Evolutionary conservation across 1,284 basidiomycete genomes (phyloP).

Genomic region (Xerocomus minutiporus): DNA sequence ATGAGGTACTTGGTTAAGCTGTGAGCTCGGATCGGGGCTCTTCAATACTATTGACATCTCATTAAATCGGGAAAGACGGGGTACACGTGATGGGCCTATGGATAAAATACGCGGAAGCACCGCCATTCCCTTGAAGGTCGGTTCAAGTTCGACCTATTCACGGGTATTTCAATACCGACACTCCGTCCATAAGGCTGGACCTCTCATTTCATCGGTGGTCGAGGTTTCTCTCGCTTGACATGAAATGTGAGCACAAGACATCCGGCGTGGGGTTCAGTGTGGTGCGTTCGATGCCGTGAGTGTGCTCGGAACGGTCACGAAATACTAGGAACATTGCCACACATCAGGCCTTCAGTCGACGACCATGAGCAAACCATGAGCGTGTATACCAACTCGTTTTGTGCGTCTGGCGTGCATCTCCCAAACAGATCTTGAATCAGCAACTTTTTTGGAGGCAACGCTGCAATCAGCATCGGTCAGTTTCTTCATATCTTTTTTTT

Average conservation of each 20-base stretch:
- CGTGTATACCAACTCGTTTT: conserved; percentile 77
- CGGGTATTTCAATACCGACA: no score
- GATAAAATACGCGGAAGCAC: no score
- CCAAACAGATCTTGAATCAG: conserved; percentile 56
- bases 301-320: background rate
- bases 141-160: no score
- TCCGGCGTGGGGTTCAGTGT: no score
- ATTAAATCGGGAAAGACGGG: background rate
- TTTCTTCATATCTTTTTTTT: background rate
- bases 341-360: conserved; percentile 36
- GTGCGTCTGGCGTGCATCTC: conserved; percentile 66
- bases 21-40: background rate
- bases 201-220: no score
- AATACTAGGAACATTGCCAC: conserved; percentile 29
- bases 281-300: no score
- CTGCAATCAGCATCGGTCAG: conserved; percentile 58
- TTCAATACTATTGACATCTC: background rate
- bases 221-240: no score
- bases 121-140: no score
- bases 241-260: no score
- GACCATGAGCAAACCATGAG: conserved; percentile 47
- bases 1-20: background rate
- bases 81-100: background rate
- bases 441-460: conserved; percentile 61
- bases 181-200: no score